Percentiles rank a stretch among this genome's conserved stretches.
phyloP scores from a whole-genome alignment of 345 rosid genomes.

The Bruguiera sexangula region DNA sequence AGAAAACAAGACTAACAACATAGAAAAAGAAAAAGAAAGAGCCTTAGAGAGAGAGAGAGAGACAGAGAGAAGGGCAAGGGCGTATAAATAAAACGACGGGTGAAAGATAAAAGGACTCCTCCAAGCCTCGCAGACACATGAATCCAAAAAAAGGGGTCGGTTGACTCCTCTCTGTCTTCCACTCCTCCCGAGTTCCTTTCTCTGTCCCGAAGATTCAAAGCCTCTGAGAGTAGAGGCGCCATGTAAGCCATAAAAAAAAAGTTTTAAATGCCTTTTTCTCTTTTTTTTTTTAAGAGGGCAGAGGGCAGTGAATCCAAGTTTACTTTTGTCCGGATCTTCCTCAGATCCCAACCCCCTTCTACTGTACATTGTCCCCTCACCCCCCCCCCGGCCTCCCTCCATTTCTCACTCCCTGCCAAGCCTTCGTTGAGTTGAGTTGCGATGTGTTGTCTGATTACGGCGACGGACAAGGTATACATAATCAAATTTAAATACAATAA shows the following conservation, averaged over 20 bases:
- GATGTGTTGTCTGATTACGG: too few relatives aligned
- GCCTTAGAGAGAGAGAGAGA: not conserved
- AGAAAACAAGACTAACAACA: not conserved
- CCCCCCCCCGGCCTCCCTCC: too few relatives aligned
- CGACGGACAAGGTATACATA: too few relatives aligned
- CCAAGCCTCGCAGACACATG: constrained; percentile 69
- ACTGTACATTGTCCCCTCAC: too few relatives aligned
- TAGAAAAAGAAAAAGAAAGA: constrained; percentile 5
- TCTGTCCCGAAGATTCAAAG: constrained; percentile 15
- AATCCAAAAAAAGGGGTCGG: constrained; percentile 44
- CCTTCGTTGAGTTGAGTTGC: too few relatives aligned
- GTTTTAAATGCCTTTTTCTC: not conserved
- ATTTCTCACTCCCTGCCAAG: too few relatives aligned
- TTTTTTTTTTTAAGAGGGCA: too few relatives aligned
- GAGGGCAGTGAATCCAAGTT: too few relatives aligned
- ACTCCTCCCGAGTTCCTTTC: constrained; percentile 1
- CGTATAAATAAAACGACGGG: not conserved
- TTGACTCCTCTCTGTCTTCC: constrained; percentile 50
- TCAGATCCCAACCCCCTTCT: too few relatives aligned
- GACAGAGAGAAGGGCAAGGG: not conserved
- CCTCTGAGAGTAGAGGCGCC: too few relatives aligned
- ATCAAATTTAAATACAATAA: too few relatives aligned
- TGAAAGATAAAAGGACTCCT: constrained; percentile 56
- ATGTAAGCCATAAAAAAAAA: not conserved
- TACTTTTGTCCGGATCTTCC: too few relatives aligned